These are phyloP conservation scores for Arctostaphylos glauca DNA, from an alignment of 148 eudicot genomes.

Conservation along the genomic window DNA sequence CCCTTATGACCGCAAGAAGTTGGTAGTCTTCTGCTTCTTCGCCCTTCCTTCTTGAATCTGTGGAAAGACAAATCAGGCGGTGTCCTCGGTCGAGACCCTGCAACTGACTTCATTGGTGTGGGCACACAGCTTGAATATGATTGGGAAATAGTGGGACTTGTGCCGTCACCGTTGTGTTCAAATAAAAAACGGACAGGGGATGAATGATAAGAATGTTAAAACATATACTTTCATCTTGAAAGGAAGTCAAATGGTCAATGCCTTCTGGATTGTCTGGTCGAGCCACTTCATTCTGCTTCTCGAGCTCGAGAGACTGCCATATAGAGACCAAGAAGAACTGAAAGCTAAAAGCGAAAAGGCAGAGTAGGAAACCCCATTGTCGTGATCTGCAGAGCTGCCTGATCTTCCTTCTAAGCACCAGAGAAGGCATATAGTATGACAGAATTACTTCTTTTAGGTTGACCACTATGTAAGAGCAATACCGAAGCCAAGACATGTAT, in stretches of 20 bases:
- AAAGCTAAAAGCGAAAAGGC: background rate
- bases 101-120: background rate
- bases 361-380: background rate
- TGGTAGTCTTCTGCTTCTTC: background rate
- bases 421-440: background rate
- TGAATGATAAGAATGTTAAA: background rate
- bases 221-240: background rate
- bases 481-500: background rate
- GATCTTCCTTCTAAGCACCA: background rate
- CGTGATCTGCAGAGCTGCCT: background rate
- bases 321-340: background rate
- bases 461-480: background rate
- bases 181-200: background rate
- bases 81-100: background rate
- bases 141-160: background rate
- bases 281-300: background rate
- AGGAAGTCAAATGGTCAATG: background rate
- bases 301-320: background rate
- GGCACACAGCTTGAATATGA: background rate
- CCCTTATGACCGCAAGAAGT: background rate
- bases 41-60: background rate
- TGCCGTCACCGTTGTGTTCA: background rate
- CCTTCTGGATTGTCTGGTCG: background rate
- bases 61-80: background rate
- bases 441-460: background rate